Percentiles rank a stretch among this genome's conserved stretches.
These are phyloP conservation scores for Ambrosiella xylebori DNA, from an alignment of 2,329 filamentous ascomycete genomes.

Conservation along the genomic window DNA sequence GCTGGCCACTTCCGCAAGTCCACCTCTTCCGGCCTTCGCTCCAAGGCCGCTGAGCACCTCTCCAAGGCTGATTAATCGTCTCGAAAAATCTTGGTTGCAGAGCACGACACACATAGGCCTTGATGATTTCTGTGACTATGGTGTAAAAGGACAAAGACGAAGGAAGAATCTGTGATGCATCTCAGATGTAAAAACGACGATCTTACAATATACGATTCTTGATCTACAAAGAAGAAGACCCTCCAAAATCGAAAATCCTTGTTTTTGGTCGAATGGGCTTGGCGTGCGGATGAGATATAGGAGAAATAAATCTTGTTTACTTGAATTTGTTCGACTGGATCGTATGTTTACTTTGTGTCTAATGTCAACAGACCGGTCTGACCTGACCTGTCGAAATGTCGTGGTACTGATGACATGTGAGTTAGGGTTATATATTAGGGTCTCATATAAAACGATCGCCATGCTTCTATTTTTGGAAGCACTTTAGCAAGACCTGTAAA, in stretches of 20 bases:
- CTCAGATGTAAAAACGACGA: background rate
- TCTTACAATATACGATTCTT: too few relatives aligned
- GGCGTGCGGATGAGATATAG: too few relatives aligned
- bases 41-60: constrained; percentile 58
- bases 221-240: too few relatives aligned
- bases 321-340: too few relatives aligned
- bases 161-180: too few relatives aligned
- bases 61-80: constrained; percentile 47
- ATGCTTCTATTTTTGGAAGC: background rate
- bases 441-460: background rate
- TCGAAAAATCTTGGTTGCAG: too few relatives aligned
- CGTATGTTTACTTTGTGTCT: too few relatives aligned
- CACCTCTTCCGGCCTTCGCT: constrained; percentile 72
- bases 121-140: background rate
- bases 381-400: background rate
- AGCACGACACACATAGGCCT: background rate
- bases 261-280: too few relatives aligned
- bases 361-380: too few relatives aligned
- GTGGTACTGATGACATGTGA: background rate
- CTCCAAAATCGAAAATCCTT: too few relatives aligned
- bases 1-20: constrained; percentile 69
- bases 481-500: background rate
- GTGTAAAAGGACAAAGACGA: background rate
- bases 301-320: too few relatives aligned
- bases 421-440: background rate